Evolutionary conservation across 148 eudicot genomes (phyloP), one percentile per base, ranked within the genome.

Genomic region (Camellia granthamiana): DNA sequence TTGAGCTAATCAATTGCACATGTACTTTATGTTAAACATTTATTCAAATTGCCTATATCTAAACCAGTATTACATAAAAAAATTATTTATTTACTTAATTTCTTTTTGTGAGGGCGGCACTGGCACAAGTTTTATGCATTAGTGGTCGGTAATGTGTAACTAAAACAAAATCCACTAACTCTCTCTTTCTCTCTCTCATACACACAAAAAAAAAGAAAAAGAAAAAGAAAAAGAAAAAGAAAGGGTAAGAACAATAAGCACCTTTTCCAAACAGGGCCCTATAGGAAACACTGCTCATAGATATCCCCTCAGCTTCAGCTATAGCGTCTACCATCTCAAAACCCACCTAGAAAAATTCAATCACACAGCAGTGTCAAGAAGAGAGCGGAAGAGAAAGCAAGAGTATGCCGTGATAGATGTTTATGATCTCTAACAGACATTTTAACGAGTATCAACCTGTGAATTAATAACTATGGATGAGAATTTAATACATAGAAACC

Each of bases 281-380:
- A 81, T 88, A 91, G 63, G 94, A 89, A 79, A 88, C 89, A 74
- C 82, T 83, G 69, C 86, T 87, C 89, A 93, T 88, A 6, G 97
- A 77, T 64, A 95, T 90, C 69, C 97, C 97, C 84, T 95, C 98
- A 23, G 97, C 90, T 81, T 90, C 94, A 65, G 98, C 97, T 67
- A 95, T 91, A 12, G 84, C 63, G 66, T 95, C 98, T 19, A 95
- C 86, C 97, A 95, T 89, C 81, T 93, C 98, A 82, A 95, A 95
- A 12, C 98, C 97, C 76, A 95, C 98, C 98, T 95, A 70, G 38
- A 86, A 84, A 63, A 80, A 69, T 47, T 77, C 62, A 55, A 49
- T 62, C 9, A 69, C 16, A 44, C 58, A 66, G 9, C 67, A 80
- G 58, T 52, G 49, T 72, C 61, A 80, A 70, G 3, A 23, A 75